phyloP scores from a whole-genome alignment of 2,329 filamentous ascomycete genomes.

The Colletotrichum salicis region DNA sequence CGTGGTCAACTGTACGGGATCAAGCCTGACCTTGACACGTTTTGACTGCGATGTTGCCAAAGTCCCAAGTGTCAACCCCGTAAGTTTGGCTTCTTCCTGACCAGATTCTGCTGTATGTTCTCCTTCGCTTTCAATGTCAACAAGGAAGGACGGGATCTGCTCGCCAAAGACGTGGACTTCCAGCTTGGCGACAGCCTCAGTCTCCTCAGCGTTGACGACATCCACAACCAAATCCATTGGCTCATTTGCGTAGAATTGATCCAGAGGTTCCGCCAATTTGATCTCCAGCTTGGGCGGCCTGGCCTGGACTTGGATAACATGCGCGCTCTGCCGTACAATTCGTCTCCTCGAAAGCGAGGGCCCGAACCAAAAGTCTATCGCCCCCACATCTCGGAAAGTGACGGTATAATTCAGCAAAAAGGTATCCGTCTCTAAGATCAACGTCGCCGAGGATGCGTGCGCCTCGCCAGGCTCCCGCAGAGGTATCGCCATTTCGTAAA shows the following conservation, averaged over 20 bases:
- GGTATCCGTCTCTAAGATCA: conserved; percentile 70
- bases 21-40: conserved; percentile 59
- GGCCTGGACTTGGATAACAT: conserved; percentile 78
- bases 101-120: conserved; percentile 45
- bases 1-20: conserved; percentile 60
- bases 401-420: conserved; percentile 77
- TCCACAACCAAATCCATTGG: conserved; percentile 74
- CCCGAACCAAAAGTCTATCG: conserved; percentile 62
- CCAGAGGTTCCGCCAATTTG: conserved; percentile 67
- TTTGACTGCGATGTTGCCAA: conserved; percentile 58
- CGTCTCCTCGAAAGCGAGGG: conserved; percentile 55
- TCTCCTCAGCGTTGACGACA: conserved; percentile 84
- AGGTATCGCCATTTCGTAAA: conserved; percentile 77
- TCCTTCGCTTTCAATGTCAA: conserved; percentile 50
- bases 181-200: conserved; percentile 77
- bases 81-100: conserved; percentile 55
- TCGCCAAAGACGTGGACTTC: conserved; percentile 75
- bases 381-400: conserved; percentile 57
- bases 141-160: conserved; percentile 57
- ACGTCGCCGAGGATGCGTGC: conserved; percentile 69
- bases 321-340: conserved; percentile 60
- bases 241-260: conserved; percentile 90
- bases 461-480: conserved; percentile 86
- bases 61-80: conserved; percentile 55
- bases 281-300: conserved; percentile 94